Conservation (phyloP, 805 yeast genomes). For the Nakazawaea anatomiae region DNA sequence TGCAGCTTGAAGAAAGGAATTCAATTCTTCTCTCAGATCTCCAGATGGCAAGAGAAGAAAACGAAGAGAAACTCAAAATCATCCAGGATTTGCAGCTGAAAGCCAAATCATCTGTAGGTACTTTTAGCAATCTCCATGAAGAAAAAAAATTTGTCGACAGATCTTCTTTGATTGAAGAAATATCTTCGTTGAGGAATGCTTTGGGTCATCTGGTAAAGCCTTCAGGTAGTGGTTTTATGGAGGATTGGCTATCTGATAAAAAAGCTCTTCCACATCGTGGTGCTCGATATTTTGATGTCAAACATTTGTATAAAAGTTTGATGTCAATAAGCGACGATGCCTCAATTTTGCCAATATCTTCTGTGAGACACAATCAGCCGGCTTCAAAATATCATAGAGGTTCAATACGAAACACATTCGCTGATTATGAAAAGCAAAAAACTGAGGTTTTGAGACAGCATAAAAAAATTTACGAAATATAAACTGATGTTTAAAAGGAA, state of each 20-base stretch:
- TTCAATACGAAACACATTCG: neutral
- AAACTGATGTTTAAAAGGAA: too few relatives aligned
- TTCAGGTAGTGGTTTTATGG: neutral
- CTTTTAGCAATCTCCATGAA: conserved; percentile 27
- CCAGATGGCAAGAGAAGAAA: conserved; percentile 15
- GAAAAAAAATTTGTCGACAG: conserved; percentile 28
- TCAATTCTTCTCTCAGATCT: conserved; percentile 8
- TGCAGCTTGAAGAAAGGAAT: too few relatives aligned
- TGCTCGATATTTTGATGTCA: neutral
- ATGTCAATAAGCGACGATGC: neutral
- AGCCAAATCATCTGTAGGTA: conserved; percentile 19
- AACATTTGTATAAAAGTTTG: neutral
- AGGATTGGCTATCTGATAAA: neutral
- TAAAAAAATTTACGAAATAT: too few relatives aligned
- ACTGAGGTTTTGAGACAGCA: too few relatives aligned
- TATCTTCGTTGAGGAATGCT: conserved; percentile 33
- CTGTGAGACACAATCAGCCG: neutral
- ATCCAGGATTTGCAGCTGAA: conserved; percentile 21
- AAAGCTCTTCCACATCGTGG: conserved; percentile 10
- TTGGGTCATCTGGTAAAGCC: conserved; percentile 10
- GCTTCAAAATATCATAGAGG: neutral
- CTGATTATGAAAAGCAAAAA: neutral
- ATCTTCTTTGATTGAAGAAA: conserved; percentile 37
- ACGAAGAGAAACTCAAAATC: conserved; percentile 15
- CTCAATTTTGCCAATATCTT: neutral